Base-by-base conservation (phyloP, 371 early-diverging fungal genomes). In the Mucor plumbeus region DNA sequence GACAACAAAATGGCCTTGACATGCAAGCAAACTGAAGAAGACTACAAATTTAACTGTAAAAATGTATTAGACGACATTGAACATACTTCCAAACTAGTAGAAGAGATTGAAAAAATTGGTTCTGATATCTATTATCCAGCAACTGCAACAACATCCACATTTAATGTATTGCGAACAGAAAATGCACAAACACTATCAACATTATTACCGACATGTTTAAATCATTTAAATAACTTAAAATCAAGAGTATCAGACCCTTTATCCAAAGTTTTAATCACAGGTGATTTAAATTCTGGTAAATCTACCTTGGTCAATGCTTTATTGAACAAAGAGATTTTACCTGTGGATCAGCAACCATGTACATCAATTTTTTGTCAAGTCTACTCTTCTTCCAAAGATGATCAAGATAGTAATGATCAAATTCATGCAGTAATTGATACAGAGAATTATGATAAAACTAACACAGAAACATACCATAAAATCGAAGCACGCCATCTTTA, bases 251-350 rank as follows among this genome's bases (percentile, higher is more conserved):
- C 87, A 14, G 99, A 99, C 82, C 93, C 90, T 35, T 91, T 92
- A 21, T 95, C 94, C 63, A 92, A 93, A 78, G 94, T 99, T 5
- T 81, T 99, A 33, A 96, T 99, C 43, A 97, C 98, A 3, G 99
- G 99, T 59, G 99, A 99, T 74, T 78, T 99, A 64, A 99, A 99
- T 69, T 93, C 97, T 13, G 99, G 99, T 53, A 99, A 99, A 82
- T 90, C 91, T 33, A 97, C 98, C 1, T 91, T 99, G 69, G 95
- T 99, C 59, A 99, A 99, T 73, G 95, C 99, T 31, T 77, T 99
- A 44, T 78, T 99, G 64, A 89, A 95, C 57, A 85, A 92, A 47
- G 90, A 93, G 61, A 81, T 99, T 5, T 82, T 97, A 40, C 98
- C 97, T 3, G 87, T 88, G 48, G 99, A 99, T 78, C 98, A 98